A percentile compares a stretch with the other conserved stretches of the same genome.
Conservation (phyloP, 306 rosid species). For the Ormosia emarginata region DNA sequence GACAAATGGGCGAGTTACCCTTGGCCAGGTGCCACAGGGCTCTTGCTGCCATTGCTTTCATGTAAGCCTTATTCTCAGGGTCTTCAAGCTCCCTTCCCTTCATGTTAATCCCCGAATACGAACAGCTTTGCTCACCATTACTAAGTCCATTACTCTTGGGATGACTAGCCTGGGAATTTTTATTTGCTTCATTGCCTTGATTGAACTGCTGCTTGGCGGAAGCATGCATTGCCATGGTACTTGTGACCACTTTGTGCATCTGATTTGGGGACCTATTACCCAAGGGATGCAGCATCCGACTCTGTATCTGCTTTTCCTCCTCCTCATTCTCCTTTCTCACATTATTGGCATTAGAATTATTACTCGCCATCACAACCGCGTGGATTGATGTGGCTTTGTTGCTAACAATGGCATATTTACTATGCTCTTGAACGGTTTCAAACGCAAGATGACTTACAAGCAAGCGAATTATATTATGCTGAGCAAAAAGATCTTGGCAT, state of each 20-base stretch:
- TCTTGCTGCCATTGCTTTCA: slow-evolving; percentile 85
- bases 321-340: slow-evolving; percentile 25
- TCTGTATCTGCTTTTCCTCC: slow-evolving; percentile 35
- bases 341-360: slow-evolving; percentile 14
- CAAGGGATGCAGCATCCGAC: slow-evolving; percentile 50
- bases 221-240: slow-evolving; percentile 50
- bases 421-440: slow-evolving; percentile 77
- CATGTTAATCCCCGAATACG: slow-evolving; percentile 39
- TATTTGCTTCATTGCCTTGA: slow-evolving; percentile 10
- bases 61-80: slow-evolving; percentile 57
- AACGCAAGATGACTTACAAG: slow-evolving; percentile 83
- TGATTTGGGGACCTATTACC: slow-evolving; percentile 37
- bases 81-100: slow-evolving; percentile 72
- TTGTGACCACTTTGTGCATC: slow-evolving; percentile 57
- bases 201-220: slow-evolving; percentile 27
- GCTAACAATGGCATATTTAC: slow-evolving; percentile 53
- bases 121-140: slow-evolving; percentile 38
- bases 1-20: slow-evolving; percentile 62
- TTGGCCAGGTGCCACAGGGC: slow-evolving; percentile 67
- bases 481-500: slow-evolving; percentile 77
- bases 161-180: slow-evolving; percentile 4
- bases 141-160: slow-evolving; percentile 20
- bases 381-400: slow-evolving; percentile 61
- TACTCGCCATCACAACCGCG: slow-evolving; percentile 62
- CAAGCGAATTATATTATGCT: slow-evolving; percentile 62